phyloP scores from a whole-genome alignment of 805 yeast genomes.

The Kurtzmaniella fragi region DNA sequence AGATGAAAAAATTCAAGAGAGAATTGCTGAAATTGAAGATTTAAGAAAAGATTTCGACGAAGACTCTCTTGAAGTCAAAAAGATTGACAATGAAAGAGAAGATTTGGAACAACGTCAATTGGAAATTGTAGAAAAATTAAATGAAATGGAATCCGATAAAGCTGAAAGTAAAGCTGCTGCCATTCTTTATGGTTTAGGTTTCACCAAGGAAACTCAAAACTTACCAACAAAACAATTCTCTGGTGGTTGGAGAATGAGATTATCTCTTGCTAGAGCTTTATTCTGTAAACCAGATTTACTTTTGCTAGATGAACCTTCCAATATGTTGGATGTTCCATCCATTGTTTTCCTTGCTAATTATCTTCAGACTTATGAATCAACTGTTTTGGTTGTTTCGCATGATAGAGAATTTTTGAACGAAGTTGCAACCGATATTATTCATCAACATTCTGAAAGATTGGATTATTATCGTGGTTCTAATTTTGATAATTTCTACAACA shows the following conservation, averaged over 20 bases:
- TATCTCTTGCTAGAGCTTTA: conserved; percentile 94
- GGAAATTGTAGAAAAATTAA: conserved; percentile 75
- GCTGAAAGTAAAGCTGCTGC: conserved; percentile 98
- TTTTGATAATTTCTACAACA: conserved; percentile 87
- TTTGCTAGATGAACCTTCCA: conserved; percentile 96
- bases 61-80: conserved; percentile 66
- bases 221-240: conserved; percentile 86
- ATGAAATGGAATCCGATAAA: conserved; percentile 94
- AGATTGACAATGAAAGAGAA: conserved; percentile 83
- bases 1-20: conserved; percentile 65
- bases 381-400: conserved; percentile 94
- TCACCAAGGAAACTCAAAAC: conserved; percentile 79
- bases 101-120: conserved; percentile 76
- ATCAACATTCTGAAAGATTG: conserved; percentile 94
- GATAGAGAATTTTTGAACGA: conserved; percentile 96
- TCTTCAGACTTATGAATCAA: conserved; percentile 83
- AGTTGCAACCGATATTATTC: conserved; percentile 96
- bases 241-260: conserved; percentile 99
- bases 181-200: conserved; percentile 88
- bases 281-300: conserved; percentile 95
- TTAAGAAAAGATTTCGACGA: conserved; percentile 71
- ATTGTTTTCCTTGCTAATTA: conserved; percentile 90
- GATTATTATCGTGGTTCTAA: conserved; percentile 94
- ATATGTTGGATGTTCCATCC: conserved; percentile 99
- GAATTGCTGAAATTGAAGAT: conserved; percentile 69